Conservation (phyloP, 345 rosid species). For the Populus euphratica region DNA sequence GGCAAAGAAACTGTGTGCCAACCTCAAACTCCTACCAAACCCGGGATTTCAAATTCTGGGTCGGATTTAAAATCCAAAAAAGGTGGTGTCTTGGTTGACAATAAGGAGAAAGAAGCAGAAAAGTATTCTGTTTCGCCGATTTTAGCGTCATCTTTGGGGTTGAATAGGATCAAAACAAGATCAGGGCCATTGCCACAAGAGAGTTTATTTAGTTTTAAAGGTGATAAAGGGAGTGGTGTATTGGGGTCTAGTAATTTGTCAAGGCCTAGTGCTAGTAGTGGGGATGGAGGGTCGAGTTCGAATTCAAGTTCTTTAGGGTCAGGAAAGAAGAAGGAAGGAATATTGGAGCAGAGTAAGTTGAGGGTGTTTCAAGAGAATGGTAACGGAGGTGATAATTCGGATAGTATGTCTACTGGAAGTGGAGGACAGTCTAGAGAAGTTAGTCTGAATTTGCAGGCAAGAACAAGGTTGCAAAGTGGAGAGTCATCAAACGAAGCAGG, state of each 20-base stretch:
- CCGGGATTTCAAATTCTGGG: constrained; percentile 22
- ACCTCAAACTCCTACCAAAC: constrained; percentile 22
- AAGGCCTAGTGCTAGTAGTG: constrained; percentile 37
- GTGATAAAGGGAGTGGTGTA: constrained; percentile 48
- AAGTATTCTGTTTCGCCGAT: constrained; percentile 64
- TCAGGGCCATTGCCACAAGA: constrained; percentile 95
- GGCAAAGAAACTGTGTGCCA: constrained; percentile 35
- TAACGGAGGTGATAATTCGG: constrained; percentile 40
- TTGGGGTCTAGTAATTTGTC: constrained; percentile 78
- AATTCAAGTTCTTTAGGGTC: constrained; percentile 30
- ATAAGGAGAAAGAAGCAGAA: constrained; percentile 20
- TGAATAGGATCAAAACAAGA: constrained; percentile 90
- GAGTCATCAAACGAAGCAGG: constrained; percentile 72
- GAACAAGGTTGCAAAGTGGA: constrained; percentile 53
- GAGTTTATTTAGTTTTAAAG: constrained; percentile 62
- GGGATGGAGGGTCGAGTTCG: constrained; percentile 37
- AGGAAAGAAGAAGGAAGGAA: constrained; percentile 53
- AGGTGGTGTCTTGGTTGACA: constrained; percentile 21
- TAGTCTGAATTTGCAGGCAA: constrained; percentile 55
- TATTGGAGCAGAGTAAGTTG: constrained; percentile 29
- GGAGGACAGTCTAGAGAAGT: constrained; percentile 47
- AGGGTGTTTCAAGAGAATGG: constrained; percentile 42
- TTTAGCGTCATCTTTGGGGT: constrained; percentile 86
- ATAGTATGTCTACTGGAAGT: constrained; percentile 42
- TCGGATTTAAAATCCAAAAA: constrained; percentile 38